These are phyloP conservation scores for Talaromyces funiculosus DNA, from an alignment of 2,329 filamentous ascomycete species.

Conservation along the genomic window DNA sequence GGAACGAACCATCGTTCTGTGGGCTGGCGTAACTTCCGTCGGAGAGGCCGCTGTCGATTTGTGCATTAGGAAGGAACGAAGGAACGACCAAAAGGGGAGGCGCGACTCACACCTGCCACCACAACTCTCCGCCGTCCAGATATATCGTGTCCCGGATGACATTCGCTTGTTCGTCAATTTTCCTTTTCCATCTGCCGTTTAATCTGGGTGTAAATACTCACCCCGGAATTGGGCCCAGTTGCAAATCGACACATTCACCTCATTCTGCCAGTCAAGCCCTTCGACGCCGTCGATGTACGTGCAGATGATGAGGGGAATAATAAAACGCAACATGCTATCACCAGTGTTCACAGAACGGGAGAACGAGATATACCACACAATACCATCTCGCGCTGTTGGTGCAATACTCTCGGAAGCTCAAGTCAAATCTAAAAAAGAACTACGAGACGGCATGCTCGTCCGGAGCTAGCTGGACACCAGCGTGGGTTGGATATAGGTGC, in stretches of 20 bases:
- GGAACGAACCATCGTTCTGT: constrained; percentile 40
- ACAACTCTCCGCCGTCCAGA: constrained; percentile 57
- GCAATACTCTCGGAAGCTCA: neutral
- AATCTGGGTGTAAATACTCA: constrained; percentile 21
- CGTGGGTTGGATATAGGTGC: neutral
- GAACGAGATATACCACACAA: neutral
- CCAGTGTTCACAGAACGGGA: neutral
- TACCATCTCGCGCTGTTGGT: neutral
- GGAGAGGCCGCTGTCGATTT: constrained; percentile 16
- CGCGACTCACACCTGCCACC: constrained; percentile 43
- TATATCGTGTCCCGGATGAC: constrained; percentile 59
- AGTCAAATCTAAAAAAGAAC: neutral
- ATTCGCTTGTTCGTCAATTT: constrained; percentile 40
- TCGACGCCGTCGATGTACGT: neutral
- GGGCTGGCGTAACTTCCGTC: constrained; percentile 7
- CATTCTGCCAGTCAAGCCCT: constrained; percentile 24
- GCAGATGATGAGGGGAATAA: neutral
- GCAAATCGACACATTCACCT: constrained; percentile 58
- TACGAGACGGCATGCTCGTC: neutral
- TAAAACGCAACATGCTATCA: neutral
- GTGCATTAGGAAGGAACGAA: constrained; percentile 10
- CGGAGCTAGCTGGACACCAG: neutral
- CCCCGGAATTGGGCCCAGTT: constrained; percentile 47
- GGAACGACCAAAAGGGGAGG: constrained; percentile 16
- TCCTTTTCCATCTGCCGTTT: neutral